Conservation (phyloP, 768 basidiomycete species). For the Boletus eberwhitei region DNA sequence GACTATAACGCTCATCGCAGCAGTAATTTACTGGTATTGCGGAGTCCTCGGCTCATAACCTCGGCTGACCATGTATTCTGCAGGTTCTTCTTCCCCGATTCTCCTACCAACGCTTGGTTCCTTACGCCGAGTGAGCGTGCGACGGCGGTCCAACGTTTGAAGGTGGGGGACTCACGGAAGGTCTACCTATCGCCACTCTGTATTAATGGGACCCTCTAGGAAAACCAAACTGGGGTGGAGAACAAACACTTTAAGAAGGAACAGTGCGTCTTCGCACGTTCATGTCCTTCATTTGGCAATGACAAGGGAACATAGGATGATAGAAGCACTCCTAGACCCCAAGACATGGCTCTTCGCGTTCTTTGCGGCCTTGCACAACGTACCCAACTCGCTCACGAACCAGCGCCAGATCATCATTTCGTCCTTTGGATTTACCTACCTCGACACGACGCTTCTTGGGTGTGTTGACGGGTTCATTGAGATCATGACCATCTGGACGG, state of each 20-base stretch:
- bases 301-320: constrained; percentile 44
- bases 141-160: constrained; percentile 61
- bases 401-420: constrained; percentile 63
- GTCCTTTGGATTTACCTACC: constrained; percentile 59
- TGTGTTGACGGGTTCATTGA: constrained; percentile 65
- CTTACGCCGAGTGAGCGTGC: constrained; percentile 58
- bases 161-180: constrained; percentile 35
- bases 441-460: constrained; percentile 68
- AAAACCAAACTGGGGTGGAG: constrained; percentile 79
- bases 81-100: constrained; percentile 71
- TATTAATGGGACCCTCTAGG: constrained; percentile 31
- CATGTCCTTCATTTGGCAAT: not conserved
- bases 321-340: constrained; percentile 62
- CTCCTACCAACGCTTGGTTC: constrained; percentile 74
- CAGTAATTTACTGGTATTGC: constrained; percentile 52
- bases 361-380: constrained; percentile 56
- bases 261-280: constrained; percentile 48
- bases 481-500: constrained; percentile 68
- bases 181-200: not conserved
- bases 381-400: constrained; percentile 67
- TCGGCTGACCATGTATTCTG: not conserved
- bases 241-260: constrained; percentile 79
- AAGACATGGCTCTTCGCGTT: constrained; percentile 78
- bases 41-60: not conserved
- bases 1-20: constrained; percentile 48